Evolutionary conservation across 2,329 filamentous ascomycete species (phyloP).

Genomic region (Coniochaeta ligniaria): DNA sequence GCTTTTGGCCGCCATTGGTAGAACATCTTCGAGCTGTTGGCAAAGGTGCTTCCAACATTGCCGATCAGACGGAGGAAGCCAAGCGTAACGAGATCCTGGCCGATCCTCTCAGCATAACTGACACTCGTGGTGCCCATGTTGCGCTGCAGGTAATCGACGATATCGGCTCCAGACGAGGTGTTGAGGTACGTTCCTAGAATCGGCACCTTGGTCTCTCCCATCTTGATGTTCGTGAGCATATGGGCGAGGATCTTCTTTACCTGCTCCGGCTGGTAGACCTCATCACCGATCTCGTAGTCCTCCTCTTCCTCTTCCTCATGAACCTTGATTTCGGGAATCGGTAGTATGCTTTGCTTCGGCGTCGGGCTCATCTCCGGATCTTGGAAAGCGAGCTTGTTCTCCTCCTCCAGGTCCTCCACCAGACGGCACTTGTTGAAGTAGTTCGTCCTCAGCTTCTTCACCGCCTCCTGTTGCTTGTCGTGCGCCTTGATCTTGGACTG

Average conservation of each 20-base stretch:
- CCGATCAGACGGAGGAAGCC: constrained; percentile 87
- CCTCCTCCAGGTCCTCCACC: constrained; percentile 93
- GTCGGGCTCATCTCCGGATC: constrained; percentile 69
- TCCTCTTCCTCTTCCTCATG: constrained; percentile 70
- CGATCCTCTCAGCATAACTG: constrained; percentile 87
- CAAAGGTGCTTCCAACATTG: constrained; percentile 91
- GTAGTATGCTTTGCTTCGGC: constrained; percentile 21
- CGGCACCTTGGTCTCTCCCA: constrained; percentile 88
- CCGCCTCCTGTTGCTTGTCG: constrained; percentile 81
- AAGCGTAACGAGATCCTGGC: constrained; percentile 81
- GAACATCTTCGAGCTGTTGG: constrained; percentile 94
- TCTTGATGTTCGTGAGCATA: constrained; percentile 78
- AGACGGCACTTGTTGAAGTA: constrained; percentile 99
- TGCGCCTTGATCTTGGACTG: constrained; percentile 87
- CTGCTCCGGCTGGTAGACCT: constrained; percentile 76
- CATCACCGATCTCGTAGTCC: constrained; percentile 82
- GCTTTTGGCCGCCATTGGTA: constrained; percentile 95
- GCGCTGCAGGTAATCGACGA: constrained; percentile 90
- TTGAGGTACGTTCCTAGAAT: constrained; percentile 94
- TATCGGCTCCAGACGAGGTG: constrained; percentile 83
- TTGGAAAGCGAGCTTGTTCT: constrained; percentile 97
- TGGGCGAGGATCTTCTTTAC: constrained; percentile 84
- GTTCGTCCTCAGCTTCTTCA: constrained; percentile 87
- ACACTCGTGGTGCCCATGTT: constrained; percentile 78
- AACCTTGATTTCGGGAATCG: constrained; percentile 82